These are phyloP conservation scores for Wickerhamomyces silvicola DNA, from an alignment of 805 yeast genomes.

Conservation along the genomic window DNA sequence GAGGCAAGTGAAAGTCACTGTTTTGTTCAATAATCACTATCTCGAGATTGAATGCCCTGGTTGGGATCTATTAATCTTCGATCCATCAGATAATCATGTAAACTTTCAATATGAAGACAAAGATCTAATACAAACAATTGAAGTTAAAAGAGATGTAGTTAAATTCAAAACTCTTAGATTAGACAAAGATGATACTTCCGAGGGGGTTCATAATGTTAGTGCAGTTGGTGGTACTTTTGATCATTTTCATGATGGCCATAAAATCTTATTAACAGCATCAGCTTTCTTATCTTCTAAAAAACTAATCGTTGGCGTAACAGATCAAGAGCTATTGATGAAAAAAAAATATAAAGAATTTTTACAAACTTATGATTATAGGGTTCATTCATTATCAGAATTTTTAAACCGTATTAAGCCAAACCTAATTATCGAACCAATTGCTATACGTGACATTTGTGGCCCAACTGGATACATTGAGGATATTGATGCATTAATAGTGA, in stretches of 20 bases:
- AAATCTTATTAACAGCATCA: conserved; percentile 69
- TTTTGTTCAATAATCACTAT: conserved; percentile 22
- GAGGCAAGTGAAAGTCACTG: conserved; percentile 9
- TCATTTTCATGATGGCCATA: conserved; percentile 94
- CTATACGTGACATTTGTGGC: conserved; percentile 84
- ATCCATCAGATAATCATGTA: conserved; percentile 10
- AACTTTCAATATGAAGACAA: conserved; percentile 8
- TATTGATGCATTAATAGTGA: conserved; percentile 75
- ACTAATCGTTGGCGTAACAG: conserved; percentile 82
- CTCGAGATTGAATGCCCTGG: conserved; percentile 8
- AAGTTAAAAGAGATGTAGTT: conserved; percentile 5
- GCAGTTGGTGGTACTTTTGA: conserved; percentile 98
- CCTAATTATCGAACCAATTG: conserved; percentile 43
- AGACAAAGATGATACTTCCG: conserved; percentile 16
- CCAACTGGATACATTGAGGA: conserved; percentile 76
- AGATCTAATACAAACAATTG: conserved; percentile 4
- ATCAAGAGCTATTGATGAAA: conserved; percentile 60
- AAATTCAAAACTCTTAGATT: conserved; percentile 1
- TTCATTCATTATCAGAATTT: conserved; percentile 40
- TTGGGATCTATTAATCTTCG: conserved; percentile 17
- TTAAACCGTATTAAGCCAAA: conserved; percentile 41
- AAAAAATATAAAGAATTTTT: conserved; percentile 67
- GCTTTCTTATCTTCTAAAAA: conserved; percentile 48
- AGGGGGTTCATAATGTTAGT: conserved; percentile 26
- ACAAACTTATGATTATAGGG: conserved; percentile 52